Conservation (phyloP, 1,139 yeast species). For the Zygoascus hellenicus region DNA sequence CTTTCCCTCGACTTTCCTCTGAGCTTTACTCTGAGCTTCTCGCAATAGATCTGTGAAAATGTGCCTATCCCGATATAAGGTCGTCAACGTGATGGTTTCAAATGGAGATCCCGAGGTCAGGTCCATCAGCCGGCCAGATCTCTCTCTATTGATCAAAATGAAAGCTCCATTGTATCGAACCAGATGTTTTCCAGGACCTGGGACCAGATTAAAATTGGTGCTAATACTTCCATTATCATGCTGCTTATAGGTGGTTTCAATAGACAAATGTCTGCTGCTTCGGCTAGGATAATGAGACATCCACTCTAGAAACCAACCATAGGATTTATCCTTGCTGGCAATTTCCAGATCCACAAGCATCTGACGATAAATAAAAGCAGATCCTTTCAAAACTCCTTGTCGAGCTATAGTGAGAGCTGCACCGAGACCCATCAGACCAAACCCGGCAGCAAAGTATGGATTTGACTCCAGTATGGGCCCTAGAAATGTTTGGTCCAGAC, state of each 20-base stretch:
- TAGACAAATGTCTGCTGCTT: conserved; percentile 77
- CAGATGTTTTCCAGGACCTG: conserved; percentile 95
- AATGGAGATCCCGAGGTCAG: conserved; percentile 90
- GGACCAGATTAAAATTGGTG: conserved; percentile 87
- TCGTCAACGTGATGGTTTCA: conserved; percentile 90
- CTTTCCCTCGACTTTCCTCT: conserved; percentile 82
- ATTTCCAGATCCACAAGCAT: conserved; percentile 88
- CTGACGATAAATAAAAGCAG: conserved; percentile 70
- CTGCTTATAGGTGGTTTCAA: conserved; percentile 79
- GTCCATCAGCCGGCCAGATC: conserved; percentile 85
- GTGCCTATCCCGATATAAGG: conserved; percentile 73
- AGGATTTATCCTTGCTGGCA: conserved; percentile 89
- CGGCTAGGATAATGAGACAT: conserved; percentile 72
- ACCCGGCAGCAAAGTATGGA: conserved; percentile 94
- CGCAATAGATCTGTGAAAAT: conserved; percentile 65
- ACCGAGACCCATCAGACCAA: conserved; percentile 91
- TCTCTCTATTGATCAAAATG: conserved; percentile 81
- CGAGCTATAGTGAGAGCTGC: conserved; percentile 78
- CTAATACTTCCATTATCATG: conserved; percentile 91
- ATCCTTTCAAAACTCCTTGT: conserved; percentile 57
- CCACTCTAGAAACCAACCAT: conserved; percentile 95
- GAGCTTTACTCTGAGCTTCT: conserved; percentile 82
- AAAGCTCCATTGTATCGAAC: conserved; percentile 81
- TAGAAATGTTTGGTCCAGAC: conserved; percentile 21
- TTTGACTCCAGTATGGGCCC: conserved; percentile 60